Percentiles rank a stretch among this genome's conserved stretches.
Evolutionary conservation across 2,329 filamentous ascomycete genomes (phyloP).

Genomic region (Coniochaeta pulveracea): DNA sequence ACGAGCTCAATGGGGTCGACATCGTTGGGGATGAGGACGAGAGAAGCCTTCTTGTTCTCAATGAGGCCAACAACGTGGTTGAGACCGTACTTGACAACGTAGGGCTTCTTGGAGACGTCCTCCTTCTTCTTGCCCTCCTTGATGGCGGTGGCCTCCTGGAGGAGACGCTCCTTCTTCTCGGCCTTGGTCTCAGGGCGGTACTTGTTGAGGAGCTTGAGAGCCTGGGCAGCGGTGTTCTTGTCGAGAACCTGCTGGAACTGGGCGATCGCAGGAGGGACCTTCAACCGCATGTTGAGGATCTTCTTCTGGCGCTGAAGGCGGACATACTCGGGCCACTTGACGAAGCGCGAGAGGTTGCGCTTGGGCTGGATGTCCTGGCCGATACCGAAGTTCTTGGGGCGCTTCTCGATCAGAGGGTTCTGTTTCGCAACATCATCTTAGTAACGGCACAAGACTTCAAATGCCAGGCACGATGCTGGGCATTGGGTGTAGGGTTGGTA

Average conservation of each 20-base stretch:
- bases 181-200: slow-evolving; percentile 98
- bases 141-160: slow-evolving; percentile 95
- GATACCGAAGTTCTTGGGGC: slow-evolving; percentile 93
- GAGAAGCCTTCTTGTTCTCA: slow-evolving; percentile 98
- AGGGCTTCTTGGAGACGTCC: slow-evolving; percentile 99
- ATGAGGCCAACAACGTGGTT: slow-evolving; percentile 98
- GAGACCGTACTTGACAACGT: slow-evolving; percentile 97
- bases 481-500: slow-evolving; percentile 2
- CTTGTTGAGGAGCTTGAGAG: slow-evolving; percentile 99
- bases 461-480: slow-evolving; percentile 11
- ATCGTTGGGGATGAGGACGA: slow-evolving; percentile 98
- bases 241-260: slow-evolving; percentile 98
- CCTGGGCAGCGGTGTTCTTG: slow-evolving; percentile 91
- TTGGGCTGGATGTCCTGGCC: slow-evolving; percentile 97
- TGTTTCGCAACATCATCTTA: slow-evolving; percentile 29
- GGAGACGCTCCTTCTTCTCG: slow-evolving; percentile 99
- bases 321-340: slow-evolving; percentile 99
- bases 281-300: slow-evolving; percentile 96
- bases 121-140: slow-evolving; percentile 99
- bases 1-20: slow-evolving; percentile 99
- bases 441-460: no score
- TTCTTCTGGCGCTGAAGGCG: slow-evolving; percentile 89
- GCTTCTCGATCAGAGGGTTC: slow-evolving; percentile 99
- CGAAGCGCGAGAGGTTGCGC: slow-evolving; percentile 94
- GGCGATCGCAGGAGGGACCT: slow-evolving; percentile 93